Base-by-base conservation (phyloP, 2,329 filamentous ascomycete genomes). In the Alternaria conjuncta region DNA sequence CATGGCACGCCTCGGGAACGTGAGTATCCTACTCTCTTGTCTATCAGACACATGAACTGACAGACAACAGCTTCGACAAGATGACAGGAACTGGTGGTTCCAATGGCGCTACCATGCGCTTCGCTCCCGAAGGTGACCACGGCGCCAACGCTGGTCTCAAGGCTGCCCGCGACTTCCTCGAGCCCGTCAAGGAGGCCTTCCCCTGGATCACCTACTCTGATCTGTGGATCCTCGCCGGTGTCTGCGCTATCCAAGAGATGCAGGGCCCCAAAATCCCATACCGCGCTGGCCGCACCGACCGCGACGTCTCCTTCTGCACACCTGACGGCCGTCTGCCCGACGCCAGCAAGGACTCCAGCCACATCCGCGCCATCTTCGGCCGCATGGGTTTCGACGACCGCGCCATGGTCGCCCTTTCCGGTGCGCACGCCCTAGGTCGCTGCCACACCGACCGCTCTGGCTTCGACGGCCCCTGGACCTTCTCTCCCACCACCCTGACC, bases 381-480 rank as follows among this genome's bases (percentile, higher is more conserved):
- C 93, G 95, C 79, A 98, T 98, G 95, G 95, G 95, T 71, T 98
- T 97, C 87, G 91, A 96, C 82, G 95, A 99, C 84, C 92, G 92
- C 77, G 94, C 97, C 83, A 98, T 98, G 78, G 95, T 97, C 49
- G 96, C 95, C 28, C 88, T 98, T 57, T 86, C 87, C 90, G 97
- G 87, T 84, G 90, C 56, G 88, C 96, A 85, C 92, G 95, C 81
- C 90, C 90, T 77, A 41, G 94, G 94, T 67, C 92, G 94, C 71
- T 96, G 92, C 85, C 96, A 98, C 86, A 86, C 89, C 9, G 91
- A 96, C 82, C 93, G 95, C 79, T 93, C 90, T 68, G 95, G 95
- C 67, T 98, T 89, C 82, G 88, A 91, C 2, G 96, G 96, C 91
- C 96, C 74, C 94, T 90, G 82, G 89, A 92, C 20, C 87, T 98